phyloP scores from a whole-genome alignment of 1,284 basidiomycete genomes.

The Irpex sp. region DNA sequence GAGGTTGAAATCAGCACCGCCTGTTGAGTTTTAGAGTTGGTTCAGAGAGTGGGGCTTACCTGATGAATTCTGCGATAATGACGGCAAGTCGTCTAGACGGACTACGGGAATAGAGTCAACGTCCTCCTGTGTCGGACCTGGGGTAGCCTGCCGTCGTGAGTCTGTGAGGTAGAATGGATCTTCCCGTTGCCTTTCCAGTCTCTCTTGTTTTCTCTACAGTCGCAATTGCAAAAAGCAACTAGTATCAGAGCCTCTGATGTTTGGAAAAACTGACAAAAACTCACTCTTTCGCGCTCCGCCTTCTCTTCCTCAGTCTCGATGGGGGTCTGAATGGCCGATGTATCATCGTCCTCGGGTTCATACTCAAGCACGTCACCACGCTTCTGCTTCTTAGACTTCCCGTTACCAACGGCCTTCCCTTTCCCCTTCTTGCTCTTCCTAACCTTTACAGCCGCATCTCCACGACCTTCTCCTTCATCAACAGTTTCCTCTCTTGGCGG shows the following conservation, averaged over 20 bases:
- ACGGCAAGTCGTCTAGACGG: conserved; percentile 64
- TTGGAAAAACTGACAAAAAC: conserved; percentile 14
- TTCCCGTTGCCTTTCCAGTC: conserved; percentile 67
- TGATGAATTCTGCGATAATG: conserved; percentile 28
- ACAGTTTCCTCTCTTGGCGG: conserved; percentile 40
- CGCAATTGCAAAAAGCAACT: background rate
- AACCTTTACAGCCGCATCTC: conserved; percentile 21
- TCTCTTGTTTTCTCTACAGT: conserved; percentile 63
- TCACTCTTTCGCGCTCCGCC: conserved; percentile 53
- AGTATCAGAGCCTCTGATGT: background rate
- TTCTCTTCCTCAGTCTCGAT: conserved; percentile 53
- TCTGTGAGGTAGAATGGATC: conserved; percentile 88
- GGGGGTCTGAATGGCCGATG: conserved; percentile 29
- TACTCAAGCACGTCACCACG: conserved; percentile 30
- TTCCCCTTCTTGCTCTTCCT: conserved; percentile 43
- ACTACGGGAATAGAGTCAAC: conserved; percentile 85
- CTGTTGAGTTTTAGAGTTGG: background rate
- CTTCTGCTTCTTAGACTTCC: conserved; percentile 31
- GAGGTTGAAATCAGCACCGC: too few species aligned
- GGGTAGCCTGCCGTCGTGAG: conserved; percentile 35
- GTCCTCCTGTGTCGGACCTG: conserved; percentile 43
- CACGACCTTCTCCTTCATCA: conserved; percentile 14
- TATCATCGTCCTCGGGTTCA: conserved; percentile 26
- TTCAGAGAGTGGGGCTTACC: conserved; percentile 23
- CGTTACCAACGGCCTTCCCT: conserved; percentile 29